phyloP scores from a whole-genome alignment of 441 rosid genomes.

The Eruca vesicaria region DNA sequence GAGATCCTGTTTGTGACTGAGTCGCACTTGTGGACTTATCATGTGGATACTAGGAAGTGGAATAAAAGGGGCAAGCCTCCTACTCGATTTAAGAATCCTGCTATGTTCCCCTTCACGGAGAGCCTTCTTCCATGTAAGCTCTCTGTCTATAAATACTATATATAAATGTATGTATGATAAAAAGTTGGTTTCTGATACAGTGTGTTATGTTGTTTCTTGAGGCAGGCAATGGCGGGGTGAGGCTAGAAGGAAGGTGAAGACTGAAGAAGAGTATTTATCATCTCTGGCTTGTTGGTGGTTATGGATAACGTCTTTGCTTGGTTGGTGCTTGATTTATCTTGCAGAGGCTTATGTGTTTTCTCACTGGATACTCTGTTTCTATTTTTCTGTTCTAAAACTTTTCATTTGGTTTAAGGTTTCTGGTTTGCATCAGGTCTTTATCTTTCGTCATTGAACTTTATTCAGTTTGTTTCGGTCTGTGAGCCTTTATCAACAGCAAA shows the following conservation, averaged over 20 bases:
- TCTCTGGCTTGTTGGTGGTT: not conserved
- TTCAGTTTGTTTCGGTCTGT: too few relatives aligned
- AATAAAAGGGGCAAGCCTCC: not conserved
- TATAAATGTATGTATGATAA: not conserved
- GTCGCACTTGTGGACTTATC: not conserved
- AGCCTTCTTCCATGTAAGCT: conserved; percentile 34
- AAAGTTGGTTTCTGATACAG: not conserved
- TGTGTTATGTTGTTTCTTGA: not conserved
- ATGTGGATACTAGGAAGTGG: not conserved
- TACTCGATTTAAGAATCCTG: not conserved
- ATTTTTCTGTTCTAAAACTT: not conserved
- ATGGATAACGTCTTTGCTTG: not conserved
- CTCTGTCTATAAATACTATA: not conserved
- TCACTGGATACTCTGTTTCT: not conserved
- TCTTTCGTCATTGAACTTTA: not conserved
- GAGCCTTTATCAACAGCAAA: too few relatives aligned
- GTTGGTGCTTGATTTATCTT: not conserved
- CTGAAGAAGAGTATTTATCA: not conserved
- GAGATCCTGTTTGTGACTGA: conserved; percentile 1
- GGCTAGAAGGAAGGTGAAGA: not conserved
- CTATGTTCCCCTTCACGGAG: conserved; percentile 15
- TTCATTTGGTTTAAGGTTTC: not conserved
- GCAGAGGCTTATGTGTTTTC: not conserved
- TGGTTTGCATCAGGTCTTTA: not conserved
- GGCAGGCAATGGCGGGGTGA: not conserved